phyloP scores from a whole-genome alignment of 1,139 yeast genomes.

The Candida sp. region DNA sequence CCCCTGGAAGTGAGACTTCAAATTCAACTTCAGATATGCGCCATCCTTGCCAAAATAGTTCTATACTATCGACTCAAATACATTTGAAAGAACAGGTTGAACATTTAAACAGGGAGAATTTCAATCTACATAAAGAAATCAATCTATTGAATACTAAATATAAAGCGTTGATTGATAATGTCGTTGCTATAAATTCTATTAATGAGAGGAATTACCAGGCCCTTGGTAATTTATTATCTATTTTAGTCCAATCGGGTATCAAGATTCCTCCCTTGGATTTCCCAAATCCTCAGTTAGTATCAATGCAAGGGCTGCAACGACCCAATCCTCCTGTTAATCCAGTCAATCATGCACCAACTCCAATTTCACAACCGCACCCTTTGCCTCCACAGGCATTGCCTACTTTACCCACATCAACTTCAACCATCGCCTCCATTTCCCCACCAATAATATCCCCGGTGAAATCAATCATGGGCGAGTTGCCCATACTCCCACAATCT shows the following conservation, averaged over 20 bases:
- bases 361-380: constrained; percentile 9
- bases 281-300: constrained; percentile 33
- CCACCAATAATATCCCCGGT: background rate
- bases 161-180: constrained; percentile 59
- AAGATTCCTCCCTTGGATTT: constrained; percentile 63
- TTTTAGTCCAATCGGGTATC: constrained; percentile 56
- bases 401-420: constrained; percentile 5
- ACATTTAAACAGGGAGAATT: constrained; percentile 38
- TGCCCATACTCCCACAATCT: background rate
- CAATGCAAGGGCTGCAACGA: constrained; percentile 4
- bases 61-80: constrained; percentile 5
- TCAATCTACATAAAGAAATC: constrained; percentile 39
- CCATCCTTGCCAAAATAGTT: constrained; percentile 4
- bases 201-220: constrained; percentile 57
- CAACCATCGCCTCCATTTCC: background rate
- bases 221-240: constrained; percentile 44
- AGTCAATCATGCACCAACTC: constrained; percentile 3
- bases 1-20: constrained; percentile 3
- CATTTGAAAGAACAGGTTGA: constrained; percentile 43
- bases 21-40: background rate
- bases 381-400: constrained; percentile 3
- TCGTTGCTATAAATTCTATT: constrained; percentile 51
- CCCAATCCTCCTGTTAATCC: constrained; percentile 2
- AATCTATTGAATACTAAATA: constrained; percentile 52
- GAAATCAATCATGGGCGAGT: background rate